Conservation (phyloP, 768 basidiomycete species). For the Panaeolus papilionaceus region DNA sequence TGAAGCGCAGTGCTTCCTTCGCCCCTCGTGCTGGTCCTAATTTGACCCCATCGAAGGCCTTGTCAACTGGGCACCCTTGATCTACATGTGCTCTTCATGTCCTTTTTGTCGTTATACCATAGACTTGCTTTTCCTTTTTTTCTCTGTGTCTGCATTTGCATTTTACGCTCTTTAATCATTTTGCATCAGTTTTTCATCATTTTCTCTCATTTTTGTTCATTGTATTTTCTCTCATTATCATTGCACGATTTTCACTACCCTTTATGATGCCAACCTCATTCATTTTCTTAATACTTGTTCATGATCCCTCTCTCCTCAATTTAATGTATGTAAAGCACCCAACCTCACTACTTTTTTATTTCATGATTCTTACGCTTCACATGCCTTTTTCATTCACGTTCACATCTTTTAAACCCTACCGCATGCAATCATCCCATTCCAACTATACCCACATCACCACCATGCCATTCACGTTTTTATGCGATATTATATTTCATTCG, state of each 20-base stretch:
- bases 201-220: neutral
- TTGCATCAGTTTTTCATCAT: neutral
- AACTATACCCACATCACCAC: neutral
- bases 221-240: neutral
- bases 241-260: neutral
- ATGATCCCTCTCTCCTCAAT: neutral
- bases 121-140: neutral
- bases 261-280: neutral
- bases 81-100: neutral
- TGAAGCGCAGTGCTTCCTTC: neutral
- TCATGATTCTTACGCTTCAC: constrained; percentile 1
- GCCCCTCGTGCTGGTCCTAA: neutral
- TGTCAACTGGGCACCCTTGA: neutral
- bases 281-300: neutral
- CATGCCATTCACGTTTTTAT: neutral
- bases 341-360: neutral
- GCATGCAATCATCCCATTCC: neutral
- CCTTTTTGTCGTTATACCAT: neutral
- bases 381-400: neutral
- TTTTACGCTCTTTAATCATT: neutral
- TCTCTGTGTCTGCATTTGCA: neutral
- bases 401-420: neutral
- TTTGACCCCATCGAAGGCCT: neutral
- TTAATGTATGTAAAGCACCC: neutral
- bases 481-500: neutral